Evolutionary conservation across 1,139 yeast species (phyloP), one percentile per base, ranked within the genome.

Genomic region (Geotrichum europaeum): DNA sequence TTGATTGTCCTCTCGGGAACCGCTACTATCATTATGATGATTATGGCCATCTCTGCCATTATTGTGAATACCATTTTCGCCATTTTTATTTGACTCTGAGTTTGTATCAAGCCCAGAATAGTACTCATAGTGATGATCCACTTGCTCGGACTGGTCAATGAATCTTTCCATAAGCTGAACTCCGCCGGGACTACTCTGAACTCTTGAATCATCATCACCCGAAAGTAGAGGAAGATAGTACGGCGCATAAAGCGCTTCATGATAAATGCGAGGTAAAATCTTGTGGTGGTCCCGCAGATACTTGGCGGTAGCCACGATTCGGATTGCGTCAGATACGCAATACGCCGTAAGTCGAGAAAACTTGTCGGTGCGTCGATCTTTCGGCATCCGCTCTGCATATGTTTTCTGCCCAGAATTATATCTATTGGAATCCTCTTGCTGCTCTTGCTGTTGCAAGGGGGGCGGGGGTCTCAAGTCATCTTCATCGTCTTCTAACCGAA

Each of bases 91-190:
- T 7, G 30, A 13, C 20, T 56, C 55, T 18, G 53, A 34, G 7
- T 59, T 57, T 4, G 62, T 53, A 52, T 71, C 74, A n/a, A 66
- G 88, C 6, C 96, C 96, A 1, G 96, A 87, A 69, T 86, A 91
- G 70, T 89, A 92, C 69, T 91, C 97, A 70, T 86, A 91, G 71
- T 91, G 89, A 72, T 92, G 96, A 73, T 91, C 97, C 49, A 89
- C 81, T 69, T 86, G 91, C 72, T 91, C 97, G 56, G 89, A 84
- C 54, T 82, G 82, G 68, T 89, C 89, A 63, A 92, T 88, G 69
- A 89, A 76, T 58, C 85, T 83, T 70, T 91, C 97, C 64, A 62
- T 57, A 83, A 90, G 81, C 72, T 72, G 83, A 75, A 77, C 87
- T 72, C 77, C 92, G 73, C 89, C 77, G 73, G 88, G 84, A 68